Evolutionary conservation across 1,284 basidiomycete genomes (phyloP), one percentile per base, ranked within the genome.

Genomic region (Thelephora terrestris): DNA sequence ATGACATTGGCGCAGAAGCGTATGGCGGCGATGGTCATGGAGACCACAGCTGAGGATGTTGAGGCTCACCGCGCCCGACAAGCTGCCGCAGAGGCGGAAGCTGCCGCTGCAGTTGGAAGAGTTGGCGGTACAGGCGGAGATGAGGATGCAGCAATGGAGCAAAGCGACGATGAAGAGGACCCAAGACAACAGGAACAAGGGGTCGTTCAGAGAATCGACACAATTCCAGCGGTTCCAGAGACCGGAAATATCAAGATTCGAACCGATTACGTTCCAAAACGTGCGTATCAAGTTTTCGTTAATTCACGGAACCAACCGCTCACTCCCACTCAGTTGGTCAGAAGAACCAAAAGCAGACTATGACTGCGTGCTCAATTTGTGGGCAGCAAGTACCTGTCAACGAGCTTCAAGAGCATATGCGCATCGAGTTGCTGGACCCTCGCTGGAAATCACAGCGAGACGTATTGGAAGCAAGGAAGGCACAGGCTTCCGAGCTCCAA

Each of bases 21-120:
- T 58, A 97, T 97, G 93, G 91, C 93, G 1, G 89, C 91, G 6
- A 94, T 96, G 90, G 85, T 98, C 60, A 95, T 93, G 88, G 96
- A 98, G 67, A 87, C 85, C 50, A 89, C 90, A 1, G 85, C 74
- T 0, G 85, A 89, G 49, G 86, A 90, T 46, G 79, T 91, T 17
- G 87, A 91, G 58, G 87, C 85, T 16, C 81, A 81, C 57, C 78
- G 81, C 52, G 84, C 82, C 12, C 75, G 76, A 44, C 84, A 90
- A 61, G 86, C 86, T 12, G 86, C 83, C 5, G 84, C 81, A 5
- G 86, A 87, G 50, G 83, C 82, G 2, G 83, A 85, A 50, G 85
- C 83, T 7, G 81, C 82, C 0, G 81, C 78, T 3, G 80, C 82
- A 24, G 83, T 79, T 47, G 78, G 78, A 46, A 73, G 68, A 35